A percentile compares a stretch with the other conserved stretches of the same genome.
Conservation (phyloP, 331 rosid species). For the Ulmus americana region DNA sequence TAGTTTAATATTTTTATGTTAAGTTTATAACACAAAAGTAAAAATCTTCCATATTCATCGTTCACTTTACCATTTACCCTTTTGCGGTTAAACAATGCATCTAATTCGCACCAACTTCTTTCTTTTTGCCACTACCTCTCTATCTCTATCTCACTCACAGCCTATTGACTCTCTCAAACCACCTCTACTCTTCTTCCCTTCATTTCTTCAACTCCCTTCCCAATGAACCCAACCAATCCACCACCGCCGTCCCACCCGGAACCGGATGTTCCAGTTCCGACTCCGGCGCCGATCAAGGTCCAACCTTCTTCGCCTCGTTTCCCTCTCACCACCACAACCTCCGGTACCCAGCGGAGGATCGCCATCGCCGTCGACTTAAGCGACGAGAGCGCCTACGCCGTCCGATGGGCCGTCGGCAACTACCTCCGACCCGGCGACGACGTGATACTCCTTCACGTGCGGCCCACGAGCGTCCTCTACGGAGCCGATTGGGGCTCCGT, state of each 20-base stretch:
- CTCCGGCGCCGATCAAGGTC: slow-evolving; percentile 5
- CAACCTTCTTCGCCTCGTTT: slow-evolving; percentile 27
- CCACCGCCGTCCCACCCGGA: slow-evolving; percentile 24
- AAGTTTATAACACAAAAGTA: no score
- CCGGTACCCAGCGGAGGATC: slow-evolving; percentile 59
- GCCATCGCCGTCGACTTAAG: slow-evolving; percentile 93
- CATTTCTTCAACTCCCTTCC: neutral
- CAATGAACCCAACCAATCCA: slow-evolving; percentile 45
- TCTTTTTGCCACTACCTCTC: no score
- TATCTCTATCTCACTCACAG: neutral
- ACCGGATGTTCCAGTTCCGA: slow-evolving; percentile 31
- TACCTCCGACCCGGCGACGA: slow-evolving; percentile 79
- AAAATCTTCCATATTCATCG: neutral
- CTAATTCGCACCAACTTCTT: neutral
- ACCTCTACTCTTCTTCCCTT: neutral
- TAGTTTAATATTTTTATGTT: no score
- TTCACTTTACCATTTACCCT: neutral
- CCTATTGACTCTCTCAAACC: neutral
- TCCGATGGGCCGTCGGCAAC: slow-evolving; percentile 84
- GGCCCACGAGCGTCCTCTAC: slow-evolving; percentile 70
- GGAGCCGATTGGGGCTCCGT: slow-evolving; percentile 94
- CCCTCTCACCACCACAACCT: slow-evolving; percentile 6
- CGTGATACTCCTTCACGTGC: slow-evolving; percentile 85
- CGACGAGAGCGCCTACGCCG: slow-evolving; percentile 86
- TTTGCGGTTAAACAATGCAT: neutral